Evolutionary conservation across 495 filamentous ascomycete species (phyloP).

Genomic region (Hypoxylon subgilvum): DNA sequence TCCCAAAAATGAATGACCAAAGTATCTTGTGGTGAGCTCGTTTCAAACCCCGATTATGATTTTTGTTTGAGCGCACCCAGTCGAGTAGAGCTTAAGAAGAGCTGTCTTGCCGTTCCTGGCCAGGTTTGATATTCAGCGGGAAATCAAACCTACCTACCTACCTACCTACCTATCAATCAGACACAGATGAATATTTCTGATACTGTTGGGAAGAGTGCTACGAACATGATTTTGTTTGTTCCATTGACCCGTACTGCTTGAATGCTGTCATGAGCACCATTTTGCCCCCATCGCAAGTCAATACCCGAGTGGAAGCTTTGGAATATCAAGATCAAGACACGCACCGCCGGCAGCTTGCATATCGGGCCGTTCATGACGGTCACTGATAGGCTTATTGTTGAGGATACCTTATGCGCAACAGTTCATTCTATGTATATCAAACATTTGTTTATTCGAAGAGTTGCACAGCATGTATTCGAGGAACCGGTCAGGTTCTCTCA

Average conservation of each 20-base stretch:
- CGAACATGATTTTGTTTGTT: too few relatives aligned
- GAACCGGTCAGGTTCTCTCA: neutral
- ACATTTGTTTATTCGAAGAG: constrained; percentile 13
- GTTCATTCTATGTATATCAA: constrained; percentile 13
- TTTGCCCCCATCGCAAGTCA: neutral
- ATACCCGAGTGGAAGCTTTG: neutral
- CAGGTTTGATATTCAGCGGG: too few relatives aligned
- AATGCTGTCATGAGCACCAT: neutral
- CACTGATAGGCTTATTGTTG: constrained; percentile 18
- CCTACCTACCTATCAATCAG: too few relatives aligned
- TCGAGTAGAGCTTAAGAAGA: too few relatives aligned
- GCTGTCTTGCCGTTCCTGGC: too few relatives aligned
- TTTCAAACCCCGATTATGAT: neutral
- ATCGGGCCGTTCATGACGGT: neutral
- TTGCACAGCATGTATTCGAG: neutral
- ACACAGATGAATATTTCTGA: too few relatives aligned
- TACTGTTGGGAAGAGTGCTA: too few relatives aligned
- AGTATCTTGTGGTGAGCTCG: too few relatives aligned
- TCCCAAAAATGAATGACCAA: too few relatives aligned
- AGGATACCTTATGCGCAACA: constrained; percentile 20
- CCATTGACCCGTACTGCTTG: too few relatives aligned
- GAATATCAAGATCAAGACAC: constrained; percentile 4
- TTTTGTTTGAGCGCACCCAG: too few relatives aligned
- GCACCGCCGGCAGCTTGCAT: constrained; percentile 17
- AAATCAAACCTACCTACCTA: too few relatives aligned